A percentile compares a stretch with the other conserved stretches of the same genome.
These are phyloP conservation scores for Aspergillus sp. DNA, from an alignment of 2,329 filamentous ascomycete genomes.

Conservation along the genomic window DNA sequence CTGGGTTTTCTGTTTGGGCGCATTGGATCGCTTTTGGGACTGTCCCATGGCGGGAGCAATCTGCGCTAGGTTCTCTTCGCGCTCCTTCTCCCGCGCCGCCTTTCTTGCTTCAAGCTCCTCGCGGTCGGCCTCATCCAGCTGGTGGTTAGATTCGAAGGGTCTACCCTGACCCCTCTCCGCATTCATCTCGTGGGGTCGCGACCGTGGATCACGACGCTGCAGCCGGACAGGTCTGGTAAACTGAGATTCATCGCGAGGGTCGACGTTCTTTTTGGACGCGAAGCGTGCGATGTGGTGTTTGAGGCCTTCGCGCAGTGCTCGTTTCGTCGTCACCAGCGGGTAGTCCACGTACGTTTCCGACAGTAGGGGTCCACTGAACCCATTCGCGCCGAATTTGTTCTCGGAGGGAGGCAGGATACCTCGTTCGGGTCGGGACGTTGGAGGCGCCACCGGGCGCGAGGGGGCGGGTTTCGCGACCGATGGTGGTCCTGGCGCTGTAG, in stretches of 20 bases:
- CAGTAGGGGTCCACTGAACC: constrained; percentile 43
- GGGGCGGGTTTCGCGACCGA: constrained; percentile 25
- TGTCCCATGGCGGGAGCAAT: constrained; percentile 79
- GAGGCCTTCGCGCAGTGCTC: constrained; percentile 72
- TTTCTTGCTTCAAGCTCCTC: constrained; percentile 59
- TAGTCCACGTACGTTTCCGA: constrained; percentile 51
- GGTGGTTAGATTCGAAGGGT: constrained; percentile 36
- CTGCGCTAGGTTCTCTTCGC: constrained; percentile 83
- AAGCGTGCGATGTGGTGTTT: constrained; percentile 88
- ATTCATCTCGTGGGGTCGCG: constrained; percentile 55
- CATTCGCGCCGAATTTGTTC: constrained; percentile 37
- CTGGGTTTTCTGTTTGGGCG: constrained; percentile 74
- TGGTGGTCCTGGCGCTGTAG: constrained; percentile 22
- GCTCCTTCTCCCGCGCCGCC: constrained; percentile 79
- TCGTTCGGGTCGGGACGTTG: constrained; percentile 20
- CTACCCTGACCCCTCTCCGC: constrained; percentile 44
- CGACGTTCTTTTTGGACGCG: constrained; percentile 60
- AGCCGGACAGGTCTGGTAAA: constrained; percentile 87
- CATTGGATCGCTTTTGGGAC: constrained; percentile 66
- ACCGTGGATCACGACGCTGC: constrained; percentile 82
- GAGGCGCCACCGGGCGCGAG: constrained; percentile 19
- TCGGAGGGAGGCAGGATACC: constrained; percentile 18
- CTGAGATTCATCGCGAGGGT: constrained; percentile 72
- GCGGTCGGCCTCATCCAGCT: constrained; percentile 65
- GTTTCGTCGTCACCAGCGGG: constrained; percentile 80